phyloP scores from a whole-genome alignment of 208 protist genomes.

The Leishmania martiniquensis region DNA sequence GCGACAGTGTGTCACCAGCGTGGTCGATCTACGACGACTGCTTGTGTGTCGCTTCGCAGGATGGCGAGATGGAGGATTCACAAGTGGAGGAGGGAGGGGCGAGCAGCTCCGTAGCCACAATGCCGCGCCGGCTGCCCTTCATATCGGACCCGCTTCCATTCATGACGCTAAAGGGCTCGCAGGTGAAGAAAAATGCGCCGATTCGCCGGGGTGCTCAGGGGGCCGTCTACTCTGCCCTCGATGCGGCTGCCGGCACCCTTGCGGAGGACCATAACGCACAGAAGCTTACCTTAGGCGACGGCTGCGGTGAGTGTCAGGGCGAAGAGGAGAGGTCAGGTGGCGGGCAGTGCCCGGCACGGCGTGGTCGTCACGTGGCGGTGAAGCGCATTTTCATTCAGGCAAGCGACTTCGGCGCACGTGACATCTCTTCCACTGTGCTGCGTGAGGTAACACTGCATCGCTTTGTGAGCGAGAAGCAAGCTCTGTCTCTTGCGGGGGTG shows the following conservation, averaged over 20 bases:
- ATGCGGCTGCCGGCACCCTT: slow-evolving; percentile 11
- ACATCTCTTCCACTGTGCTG: slow-evolving; percentile 69
- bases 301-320: neutral
- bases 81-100: neutral
- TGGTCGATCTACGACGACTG: slow-evolving; percentile 82
- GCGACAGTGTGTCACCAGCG: slow-evolving; percentile 34
- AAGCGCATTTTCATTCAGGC: slow-evolving; percentile 83
- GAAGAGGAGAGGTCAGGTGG: neutral
- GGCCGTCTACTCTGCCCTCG: slow-evolving; percentile 74
- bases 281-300: neutral
- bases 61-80: neutral
- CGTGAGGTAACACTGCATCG: slow-evolving; percentile 77
- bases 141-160: slow-evolving; percentile 32
- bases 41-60: neutral
- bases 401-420: slow-evolving; percentile 71
- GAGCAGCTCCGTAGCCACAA: neutral
- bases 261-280: neutral
- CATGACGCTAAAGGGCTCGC: slow-evolving; percentile 46
- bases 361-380: slow-evolving; percentile 52
- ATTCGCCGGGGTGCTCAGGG: slow-evolving; percentile 83
- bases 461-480: slow-evolving; percentile 30
- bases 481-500: neutral
- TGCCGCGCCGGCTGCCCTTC: slow-evolving; percentile 15
- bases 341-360: neutral
- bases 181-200: slow-evolving; percentile 54